Base-by-base conservation (phyloP, 2,329 filamentous ascomycete genomes). In the Hypoxylon sp. region DNA sequence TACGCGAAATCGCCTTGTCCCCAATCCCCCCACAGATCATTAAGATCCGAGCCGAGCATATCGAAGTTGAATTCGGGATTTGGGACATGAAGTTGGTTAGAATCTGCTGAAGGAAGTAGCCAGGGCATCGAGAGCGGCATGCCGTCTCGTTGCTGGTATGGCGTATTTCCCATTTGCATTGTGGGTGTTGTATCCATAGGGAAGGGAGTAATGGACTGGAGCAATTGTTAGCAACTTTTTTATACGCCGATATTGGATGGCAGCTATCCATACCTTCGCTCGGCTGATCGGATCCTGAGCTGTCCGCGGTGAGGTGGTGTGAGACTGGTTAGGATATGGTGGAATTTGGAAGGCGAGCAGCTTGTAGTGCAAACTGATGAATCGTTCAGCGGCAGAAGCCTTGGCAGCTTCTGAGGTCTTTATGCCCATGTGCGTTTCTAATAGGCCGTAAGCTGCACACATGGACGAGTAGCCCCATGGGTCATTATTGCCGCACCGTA, bases 401-500 rank as follows among this genome's bases (percentile, higher is more conserved):
- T 87, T 88, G 59, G 86, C 86, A 6, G 79, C 79, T 67, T 87
- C 84, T 15, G 82, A 72, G 6, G 85, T 82, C 77, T 87, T 88
- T 60, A 81, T 81, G 26, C 83, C 85, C 13, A 88, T 77, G 63
- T 89, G 86, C 0, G 85, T 84, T 73, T 88, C 85, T 22, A 88
- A 78, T 8, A 89, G 78, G 2, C 86, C 86, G 24, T 84, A 79
- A 0, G 86, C 85, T 2, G 85, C 84, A 67, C 85, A 88, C 83
- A 88, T 86, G 72, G 87, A 87, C 57, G 83, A 85, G 73, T 88
- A 87, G 17, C 85, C 85, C 86, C 86, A 88, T 0, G 86, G 86
- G 71, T 89, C 86, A 69, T 87, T 86, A 76, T 88, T 88, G 15
- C 86, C 86, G 64, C 85, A 87, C n/a, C 85, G 79, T 22, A 89